A percentile compares a stretch with the other conserved stretches of the same genome.
Conservation (phyloP, 805 yeast genomes). For the Jamesozyma hellenica region DNA sequence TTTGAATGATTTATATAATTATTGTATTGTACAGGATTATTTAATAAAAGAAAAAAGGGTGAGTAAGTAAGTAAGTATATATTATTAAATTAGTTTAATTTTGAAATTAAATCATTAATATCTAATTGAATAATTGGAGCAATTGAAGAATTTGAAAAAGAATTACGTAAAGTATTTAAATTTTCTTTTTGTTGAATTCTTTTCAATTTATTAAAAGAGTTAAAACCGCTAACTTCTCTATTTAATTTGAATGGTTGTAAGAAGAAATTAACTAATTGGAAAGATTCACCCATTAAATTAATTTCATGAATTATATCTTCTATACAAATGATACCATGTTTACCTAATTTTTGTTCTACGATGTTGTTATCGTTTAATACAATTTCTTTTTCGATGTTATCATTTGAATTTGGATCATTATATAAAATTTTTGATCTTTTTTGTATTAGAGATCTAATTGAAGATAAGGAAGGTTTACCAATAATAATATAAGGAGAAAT, state of each 20-base stretch:
- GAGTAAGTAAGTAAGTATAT: too few species aligned
- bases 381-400: conserved; percentile 29
- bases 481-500: conserved; percentile 64
- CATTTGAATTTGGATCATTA: conserved; percentile 23
- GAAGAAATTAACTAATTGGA: conserved; percentile 51
- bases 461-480: conserved; percentile 64
- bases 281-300: conserved; percentile 50
- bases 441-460: conserved; percentile 63
- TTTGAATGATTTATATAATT: too few species aligned
- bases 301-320: conserved; percentile 75
- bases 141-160: conserved; percentile 47
- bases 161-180: conserved; percentile 33
- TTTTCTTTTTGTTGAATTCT: conserved; percentile 48
- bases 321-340: conserved; percentile 62
- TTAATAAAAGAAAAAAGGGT: too few species aligned
- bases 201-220: conserved; percentile 60
- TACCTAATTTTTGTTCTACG: conserved; percentile 64
- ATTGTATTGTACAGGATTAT: too few species aligned
- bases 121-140: conserved; percentile 63
- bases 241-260: conserved; percentile 60
- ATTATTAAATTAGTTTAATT: conserved; percentile 45
- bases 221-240: conserved; percentile 64
- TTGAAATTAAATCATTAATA: conserved; percentile 57
- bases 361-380: conserved; percentile 64
- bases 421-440: conserved; percentile 57